Percentiles rank a stretch among this genome's conserved stretches.
Evolutionary conservation across 768 basidiomycete species (phyloP).

Genomic region (Tricholoma matsutake): DNA sequence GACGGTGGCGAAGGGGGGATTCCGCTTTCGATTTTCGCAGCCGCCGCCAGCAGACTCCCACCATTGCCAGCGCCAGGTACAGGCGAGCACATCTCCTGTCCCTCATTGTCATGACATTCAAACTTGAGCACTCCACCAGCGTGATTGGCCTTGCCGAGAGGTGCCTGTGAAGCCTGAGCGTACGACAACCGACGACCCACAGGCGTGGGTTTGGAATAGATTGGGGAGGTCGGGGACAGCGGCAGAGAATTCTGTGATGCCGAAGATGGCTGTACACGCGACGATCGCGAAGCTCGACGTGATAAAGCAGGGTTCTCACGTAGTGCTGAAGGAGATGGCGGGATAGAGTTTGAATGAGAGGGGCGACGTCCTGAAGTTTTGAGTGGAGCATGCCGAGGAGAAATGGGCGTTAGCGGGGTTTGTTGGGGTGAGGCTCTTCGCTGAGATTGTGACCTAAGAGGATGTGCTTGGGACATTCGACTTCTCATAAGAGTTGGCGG

Average conservation of each 20-base stretch:
- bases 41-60: constrained; percentile 25
- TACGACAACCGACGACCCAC: constrained; percentile 25
- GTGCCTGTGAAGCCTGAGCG: constrained; percentile 24
- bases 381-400: constrained; percentile 18
- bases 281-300: background rate
- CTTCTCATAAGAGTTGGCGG: constrained; percentile 16
- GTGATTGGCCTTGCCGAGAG: constrained; percentile 24
- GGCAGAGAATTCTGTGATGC: constrained; percentile 11
- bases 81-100: constrained; percentile 6
- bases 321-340: background rate
- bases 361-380: constrained; percentile 17
- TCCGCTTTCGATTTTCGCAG: constrained; percentile 27
- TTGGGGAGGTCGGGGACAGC: constrained; percentile 5
- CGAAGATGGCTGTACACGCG: background rate
- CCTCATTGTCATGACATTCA: constrained; percentile 8
- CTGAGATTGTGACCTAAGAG: constrained; percentile 15
- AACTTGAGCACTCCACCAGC: constrained; percentile 23
- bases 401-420: constrained; percentile 22
- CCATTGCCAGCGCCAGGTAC: constrained; percentile 4
- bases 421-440: constrained; percentile 11
- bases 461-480: constrained; percentile 22
- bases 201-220: constrained; percentile 10
- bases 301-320: background rate
- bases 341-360: constrained; percentile 11
- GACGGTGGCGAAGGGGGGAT: constrained; percentile 4